phyloP scores from a whole-genome alignment of 495 filamentous ascomycete genomes.

The Trichocladium uniseriatum region DNA sequence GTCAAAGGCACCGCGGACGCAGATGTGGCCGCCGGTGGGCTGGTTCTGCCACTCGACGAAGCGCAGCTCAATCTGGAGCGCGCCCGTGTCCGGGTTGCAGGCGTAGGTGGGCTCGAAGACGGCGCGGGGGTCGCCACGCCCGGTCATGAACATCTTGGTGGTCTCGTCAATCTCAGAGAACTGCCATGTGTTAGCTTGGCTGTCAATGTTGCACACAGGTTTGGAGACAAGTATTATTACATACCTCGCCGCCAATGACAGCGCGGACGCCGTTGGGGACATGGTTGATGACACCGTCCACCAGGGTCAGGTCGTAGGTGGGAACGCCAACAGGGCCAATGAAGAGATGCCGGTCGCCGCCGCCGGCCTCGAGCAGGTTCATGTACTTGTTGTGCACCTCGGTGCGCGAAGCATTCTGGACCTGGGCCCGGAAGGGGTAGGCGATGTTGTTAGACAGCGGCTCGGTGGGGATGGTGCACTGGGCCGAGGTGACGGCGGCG shows the following conservation, averaged over 20 bases:
- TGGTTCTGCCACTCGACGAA: slow-evolving; percentile 27
- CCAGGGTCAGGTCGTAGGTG: slow-evolving; percentile 38
- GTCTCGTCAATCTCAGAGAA: slow-evolving; percentile 44
- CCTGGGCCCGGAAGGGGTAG: slow-evolving; percentile 35
- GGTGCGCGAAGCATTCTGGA: slow-evolving; percentile 42
- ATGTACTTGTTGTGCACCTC: slow-evolving; percentile 42
- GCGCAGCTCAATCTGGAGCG: slow-evolving; percentile 34
- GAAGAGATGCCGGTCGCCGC: slow-evolving; percentile 42
- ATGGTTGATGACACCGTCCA: slow-evolving; percentile 35
- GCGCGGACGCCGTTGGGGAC: slow-evolving; percentile 26
- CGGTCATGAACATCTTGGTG: slow-evolving; percentile 49
- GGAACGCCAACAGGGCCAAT: slow-evolving; percentile 39
- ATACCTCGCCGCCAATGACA: slow-evolving; percentile 42
- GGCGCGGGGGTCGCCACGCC: slow-evolving; percentile 38
- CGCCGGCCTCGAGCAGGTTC: slow-evolving; percentile 41
- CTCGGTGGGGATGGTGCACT: slow-evolving; percentile 32
- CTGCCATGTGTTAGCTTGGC: slow-evolving; percentile 16
- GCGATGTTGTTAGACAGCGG: slow-evolving; percentile 34
- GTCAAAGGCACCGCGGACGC: slow-evolving; percentile 34
- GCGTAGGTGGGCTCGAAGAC: slow-evolving; percentile 40
- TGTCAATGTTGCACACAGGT: background rate
- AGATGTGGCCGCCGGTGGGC: slow-evolving; percentile 33
- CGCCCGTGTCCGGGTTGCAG: slow-evolving; percentile 42
- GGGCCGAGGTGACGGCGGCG: slow-evolving; percentile 22
- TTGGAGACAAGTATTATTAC: no score